phyloP scores from a whole-genome alignment of 139 green algal genomes.

The Picochlorum costavermella region DNA sequence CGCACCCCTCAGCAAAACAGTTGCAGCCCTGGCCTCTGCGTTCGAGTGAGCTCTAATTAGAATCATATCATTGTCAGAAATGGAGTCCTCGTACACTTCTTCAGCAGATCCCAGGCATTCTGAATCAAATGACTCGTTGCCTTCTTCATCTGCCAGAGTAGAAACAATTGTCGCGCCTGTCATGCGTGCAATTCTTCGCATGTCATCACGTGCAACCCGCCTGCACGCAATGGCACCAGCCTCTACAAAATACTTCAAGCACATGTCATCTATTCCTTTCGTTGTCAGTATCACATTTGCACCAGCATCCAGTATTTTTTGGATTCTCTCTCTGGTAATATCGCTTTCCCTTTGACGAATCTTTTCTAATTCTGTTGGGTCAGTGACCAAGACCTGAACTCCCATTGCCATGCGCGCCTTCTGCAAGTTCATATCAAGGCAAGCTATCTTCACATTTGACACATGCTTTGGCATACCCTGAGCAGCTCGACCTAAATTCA shows the following conservation, averaged over 20 bases:
- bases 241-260: constrained; percentile 99
- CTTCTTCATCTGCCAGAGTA: constrained; percentile 95
- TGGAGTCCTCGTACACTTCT: constrained; percentile 60
- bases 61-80: constrained; percentile 74
- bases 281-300: constrained; percentile 97
- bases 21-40: constrained; percentile 31
- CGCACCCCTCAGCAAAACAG: constrained; percentile 85
- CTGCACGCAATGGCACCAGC: constrained; percentile 81
- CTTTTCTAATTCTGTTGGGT: constrained; percentile 92
- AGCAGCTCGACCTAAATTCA: constrained; percentile 84
- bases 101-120: constrained; percentile 56
- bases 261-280: constrained; percentile 99
- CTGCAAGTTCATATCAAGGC: constrained; percentile 93
- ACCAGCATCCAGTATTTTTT: constrained; percentile 83
- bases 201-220: constrained; percentile 91
- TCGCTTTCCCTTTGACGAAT: constrained; percentile 90
- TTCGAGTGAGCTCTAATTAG: constrained; percentile 60
- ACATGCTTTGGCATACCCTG: constrained; percentile 58
- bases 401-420: constrained; percentile 82
- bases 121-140: constrained; percentile 90
- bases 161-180: constrained; percentile 80
- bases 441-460: constrained; percentile 65
- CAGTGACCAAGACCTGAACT: constrained; percentile 83
- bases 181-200: constrained; percentile 86
- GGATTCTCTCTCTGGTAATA: constrained; percentile 93